A percentile compares a stretch with the other conserved stretches of the same genome.
phyloP scores from a whole-genome alignment of 2,329 filamentous ascomycete genomes.

The Talaromyces sp. region DNA sequence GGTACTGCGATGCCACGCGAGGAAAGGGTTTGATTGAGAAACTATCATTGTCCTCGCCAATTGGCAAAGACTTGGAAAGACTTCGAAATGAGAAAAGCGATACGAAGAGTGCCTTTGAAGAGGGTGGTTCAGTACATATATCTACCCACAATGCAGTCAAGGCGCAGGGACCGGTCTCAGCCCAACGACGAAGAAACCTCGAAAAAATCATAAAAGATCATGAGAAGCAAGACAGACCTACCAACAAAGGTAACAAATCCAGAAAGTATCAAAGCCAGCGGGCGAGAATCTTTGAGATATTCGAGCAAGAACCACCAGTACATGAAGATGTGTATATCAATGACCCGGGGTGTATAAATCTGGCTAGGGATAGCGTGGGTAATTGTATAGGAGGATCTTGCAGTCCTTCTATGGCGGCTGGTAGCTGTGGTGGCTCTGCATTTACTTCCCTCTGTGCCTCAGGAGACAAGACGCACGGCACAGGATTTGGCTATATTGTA shows the following conservation, averaged over 20 bases:
- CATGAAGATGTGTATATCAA: constrained; percentile 5
- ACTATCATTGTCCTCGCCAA: no score
- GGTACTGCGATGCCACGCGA: no score
- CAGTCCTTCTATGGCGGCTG: constrained; percentile 4
- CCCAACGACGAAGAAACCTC: no score
- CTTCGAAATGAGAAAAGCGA: no score
- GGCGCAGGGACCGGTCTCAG: no score
- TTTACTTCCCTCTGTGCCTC: not conserved
- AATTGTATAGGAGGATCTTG: constrained; percentile 10
- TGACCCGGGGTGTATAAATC: constrained; percentile 1
- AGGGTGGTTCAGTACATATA: no score
- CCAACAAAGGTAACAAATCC: no score
- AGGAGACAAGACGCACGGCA: not conserved
- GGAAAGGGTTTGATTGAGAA: no score
- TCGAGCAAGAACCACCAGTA: not conserved
- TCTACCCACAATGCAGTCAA: no score
- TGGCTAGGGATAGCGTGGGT: not conserved
- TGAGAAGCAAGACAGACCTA: not conserved
- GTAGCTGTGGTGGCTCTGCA: constrained; percentile 9
- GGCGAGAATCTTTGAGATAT: not conserved
- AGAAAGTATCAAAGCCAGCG: not conserved
- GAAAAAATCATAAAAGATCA: no score
- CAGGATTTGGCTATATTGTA: constrained; percentile 4
- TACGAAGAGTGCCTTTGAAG: no score
- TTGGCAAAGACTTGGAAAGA: no score